Base-by-base conservation (phyloP, 108 stramenopile genomes). In the Skeletonema marinoi region DNA sequence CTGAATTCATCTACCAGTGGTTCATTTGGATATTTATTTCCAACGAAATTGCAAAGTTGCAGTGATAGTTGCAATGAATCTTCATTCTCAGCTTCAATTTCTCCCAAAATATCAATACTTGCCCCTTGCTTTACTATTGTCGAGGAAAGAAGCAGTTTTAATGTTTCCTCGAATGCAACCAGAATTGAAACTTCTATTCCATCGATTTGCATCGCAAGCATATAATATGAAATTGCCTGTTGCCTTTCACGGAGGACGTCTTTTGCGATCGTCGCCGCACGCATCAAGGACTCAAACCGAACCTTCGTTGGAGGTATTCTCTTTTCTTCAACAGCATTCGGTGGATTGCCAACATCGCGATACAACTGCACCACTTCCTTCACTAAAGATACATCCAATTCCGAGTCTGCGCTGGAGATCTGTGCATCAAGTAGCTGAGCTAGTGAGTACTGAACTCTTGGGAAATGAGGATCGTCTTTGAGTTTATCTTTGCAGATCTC, bases 1-100 rank as follows among this genome's bases (percentile, higher is more conserved):
- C 60, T 71, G 12, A 73, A 77, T 64, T 72, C 76, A 50, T 72
- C 46, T 12, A 77, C 76, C 12, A 77, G 64, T 65, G 71, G 33
- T 77, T 32, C 71, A 17, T 64, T 54, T 19, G 70, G 71, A 73
- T 62, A 73, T 32, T 64, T 77, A 10, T 32, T 66, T 46, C 32
- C 64, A 41, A 75, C 65, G n/a, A 60, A 67, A 35, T 66, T 32
- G 59, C 74, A 75, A 25, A 66, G 32, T 33, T 75, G 65, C 33
- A 75, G 14, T 11, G 74, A 56, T 38, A 32, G 3, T 25, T 58
- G 54, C 6, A 74, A 42, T 41, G 36, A 19, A n/a, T 66, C 36
- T 51, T 21, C 32, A 21, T 32, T 39, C n/a, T 41, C 31, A 38
- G n/a, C 39, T 30, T 42, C 42, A 31, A 35, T 29, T 14, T 39